Conservation (phyloP, 108 stramenopile species). For the Aureococcus anophagefferens region DNA sequence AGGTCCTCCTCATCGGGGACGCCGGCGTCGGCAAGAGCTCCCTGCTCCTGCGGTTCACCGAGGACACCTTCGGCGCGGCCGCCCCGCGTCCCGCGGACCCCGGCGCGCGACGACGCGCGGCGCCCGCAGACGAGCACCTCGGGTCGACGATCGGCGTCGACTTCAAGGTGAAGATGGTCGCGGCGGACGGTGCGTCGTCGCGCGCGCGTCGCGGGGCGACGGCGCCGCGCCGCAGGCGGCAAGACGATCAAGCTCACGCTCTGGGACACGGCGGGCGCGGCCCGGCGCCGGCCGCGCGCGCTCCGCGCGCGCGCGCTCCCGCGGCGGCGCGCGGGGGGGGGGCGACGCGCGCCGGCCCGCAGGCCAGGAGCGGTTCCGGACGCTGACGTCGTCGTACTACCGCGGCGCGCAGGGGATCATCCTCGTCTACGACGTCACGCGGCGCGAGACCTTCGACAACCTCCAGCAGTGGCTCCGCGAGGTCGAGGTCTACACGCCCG, state of each 20-base stretch:
- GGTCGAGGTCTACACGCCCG: constrained; percentile 83
- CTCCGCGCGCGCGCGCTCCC: no score
- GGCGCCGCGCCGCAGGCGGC: no score
- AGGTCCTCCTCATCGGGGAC: constrained; percentile 94
- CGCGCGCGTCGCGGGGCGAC: no score
- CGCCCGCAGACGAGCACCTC: constrained; percentile 93
- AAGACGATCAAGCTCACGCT: constrained; percentile 29
- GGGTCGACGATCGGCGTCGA: constrained; percentile 94
- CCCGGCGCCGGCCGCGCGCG: no score
- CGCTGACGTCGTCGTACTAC: constrained; percentile 91
- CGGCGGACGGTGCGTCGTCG: no score
- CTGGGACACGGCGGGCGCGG: constrained; percentile 34
- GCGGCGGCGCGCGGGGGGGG: no score
- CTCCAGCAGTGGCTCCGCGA: constrained; percentile 94
- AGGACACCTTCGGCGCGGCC: constrained; percentile 95
- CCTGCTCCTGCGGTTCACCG: constrained; percentile 93
- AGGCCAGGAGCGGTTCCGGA: constrained; percentile 97
- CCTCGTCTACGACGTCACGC: constrained; percentile 94
- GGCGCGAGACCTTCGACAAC: constrained; percentile 94
- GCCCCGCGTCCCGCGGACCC: no score
- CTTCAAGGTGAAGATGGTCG: constrained; percentile 75
- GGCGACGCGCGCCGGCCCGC: no score
- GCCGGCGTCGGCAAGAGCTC: constrained; percentile 94
- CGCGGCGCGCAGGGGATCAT: constrained; percentile 98
- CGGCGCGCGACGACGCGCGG: no score